Evolutionary conservation across 2,329 filamentous ascomycete species (phyloP), one percentile per base, ranked within the genome.

Genomic region (Cladosporium sp.): DNA sequence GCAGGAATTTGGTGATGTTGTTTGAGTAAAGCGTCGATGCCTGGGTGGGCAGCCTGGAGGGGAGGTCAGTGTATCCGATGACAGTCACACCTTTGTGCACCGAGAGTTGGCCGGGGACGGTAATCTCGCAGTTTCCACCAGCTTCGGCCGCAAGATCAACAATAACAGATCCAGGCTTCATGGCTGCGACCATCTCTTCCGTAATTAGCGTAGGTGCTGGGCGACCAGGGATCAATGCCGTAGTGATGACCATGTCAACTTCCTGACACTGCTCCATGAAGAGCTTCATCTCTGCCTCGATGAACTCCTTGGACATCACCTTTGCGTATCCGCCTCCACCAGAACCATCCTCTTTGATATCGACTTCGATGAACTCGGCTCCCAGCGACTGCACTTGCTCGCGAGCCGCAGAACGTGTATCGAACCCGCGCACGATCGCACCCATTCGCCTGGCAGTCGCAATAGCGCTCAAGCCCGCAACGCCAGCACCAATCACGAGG

Each of bases 271-370:
- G 90, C 58, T 93, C 86, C 65, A 87, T 83, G 70, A 95, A 95
- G 0, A 95, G 77, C 67, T 88, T 91, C 88, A 94, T 94, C 67
- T 95, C 88, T 5, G 89, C 89, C 53, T 89, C 88, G 65, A 93
- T 89, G 62, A 95, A 95, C 58, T 92, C 89, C 62, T 92, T 90
- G 49, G 88, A 93, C 89, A 95, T 95, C 63, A 91, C 88, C 63
- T 95, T 95, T 47, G 88, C 88, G 62, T 95, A 95, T 13, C 90
- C 90, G 7, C 86, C 83, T 8, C 86, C 83, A 2, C 88, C 89
- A 11, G 85, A 83, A 2, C 90, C 90, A 53, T 93, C 88, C 69
- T 95, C 90, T 57, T 92, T 67, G 18, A 95, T 76, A 12, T 88
- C 85, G 18, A 95, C 89, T 68, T 95, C 88, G 58, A 95, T 80